These are phyloP conservation scores for Sugiyamaella chiloensis DNA, from an alignment of 805 yeast species.

Conservation along the genomic window DNA sequence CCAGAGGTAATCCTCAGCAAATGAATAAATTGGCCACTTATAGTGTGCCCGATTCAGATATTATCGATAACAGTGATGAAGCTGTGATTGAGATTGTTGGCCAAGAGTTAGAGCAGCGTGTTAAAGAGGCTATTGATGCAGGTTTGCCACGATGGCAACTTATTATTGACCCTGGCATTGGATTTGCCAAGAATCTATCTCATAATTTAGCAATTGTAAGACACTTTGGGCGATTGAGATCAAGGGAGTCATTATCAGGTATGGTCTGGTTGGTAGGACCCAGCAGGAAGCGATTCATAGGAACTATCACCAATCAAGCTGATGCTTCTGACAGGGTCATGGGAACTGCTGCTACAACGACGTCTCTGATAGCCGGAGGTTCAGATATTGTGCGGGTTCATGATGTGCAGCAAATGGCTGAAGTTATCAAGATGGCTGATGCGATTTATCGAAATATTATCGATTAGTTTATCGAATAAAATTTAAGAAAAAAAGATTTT, in stretches of 20 bases:
- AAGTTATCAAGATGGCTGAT: slow-evolving; percentile 63
- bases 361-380: slow-evolving; percentile 69
- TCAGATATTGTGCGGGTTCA: slow-evolving; percentile 87
- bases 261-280: slow-evolving; percentile 80
- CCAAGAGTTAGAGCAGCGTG: slow-evolving; percentile 57
- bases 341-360: slow-evolving; percentile 73
- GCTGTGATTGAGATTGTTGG: slow-evolving; percentile 56
- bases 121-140: slow-evolving; percentile 50
- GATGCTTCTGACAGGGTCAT: slow-evolving; percentile 60
- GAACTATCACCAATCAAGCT: slow-evolving; percentile 59
- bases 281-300: slow-evolving; percentile 84
- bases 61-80: slow-evolving; percentile 21
- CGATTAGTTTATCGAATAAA: too few relatives aligned
- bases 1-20: slow-evolving; percentile 74
- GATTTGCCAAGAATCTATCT: slow-evolving; percentile 80
- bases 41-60: slow-evolving; percentile 29
- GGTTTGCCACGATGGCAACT: slow-evolving; percentile 90
- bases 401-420: slow-evolving; percentile 61
- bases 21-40: slow-evolving; percentile 66
- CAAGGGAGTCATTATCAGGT: slow-evolving; percentile 34
- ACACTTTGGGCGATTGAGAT: slow-evolving; percentile 22
- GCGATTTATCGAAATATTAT: slow-evolving; percentile 53
- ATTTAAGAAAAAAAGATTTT: too few relatives aligned
- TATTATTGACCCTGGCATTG: slow-evolving; percentile 90
- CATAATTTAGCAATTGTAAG: slow-evolving; percentile 70